These are phyloP conservation scores for Zalaria sp. DNA, from an alignment of 2,329 filamentous ascomycete species.

Conservation along the genomic window DNA sequence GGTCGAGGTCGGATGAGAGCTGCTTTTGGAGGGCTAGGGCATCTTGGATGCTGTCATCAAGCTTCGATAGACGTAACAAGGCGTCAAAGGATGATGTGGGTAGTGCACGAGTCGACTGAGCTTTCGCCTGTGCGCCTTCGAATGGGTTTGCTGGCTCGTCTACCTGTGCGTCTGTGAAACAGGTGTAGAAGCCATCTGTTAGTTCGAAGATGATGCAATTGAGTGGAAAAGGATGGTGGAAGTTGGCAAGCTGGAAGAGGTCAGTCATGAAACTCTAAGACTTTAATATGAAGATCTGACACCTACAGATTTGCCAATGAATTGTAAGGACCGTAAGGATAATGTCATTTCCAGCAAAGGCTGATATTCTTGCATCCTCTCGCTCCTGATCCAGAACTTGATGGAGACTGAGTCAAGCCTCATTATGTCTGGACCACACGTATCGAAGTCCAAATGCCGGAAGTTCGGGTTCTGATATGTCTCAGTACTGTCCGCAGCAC, in stretches of 20 bases:
- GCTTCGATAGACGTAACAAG: conserved; percentile 73
- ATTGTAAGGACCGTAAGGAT: conserved; percentile 60
- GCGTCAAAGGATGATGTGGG: conserved; percentile 72
- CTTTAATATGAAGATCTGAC: no score
- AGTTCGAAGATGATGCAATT: conserved; percentile 82
- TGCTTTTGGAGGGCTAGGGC: conserved; percentile 62
- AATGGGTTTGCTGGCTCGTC: conserved; percentile 18
- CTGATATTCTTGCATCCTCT: conserved; percentile 40
- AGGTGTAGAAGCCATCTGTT: conserved; percentile 72
- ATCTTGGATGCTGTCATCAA: conserved; percentile 86
- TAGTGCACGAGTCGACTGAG: conserved; percentile 30
- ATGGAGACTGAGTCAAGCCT: conserved; percentile 52
- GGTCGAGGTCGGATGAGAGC: conserved; percentile 65
- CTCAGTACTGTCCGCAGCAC: not conserved
- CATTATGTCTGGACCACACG: conserved; percentile 48
- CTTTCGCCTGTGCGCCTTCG: conserved; percentile 19
- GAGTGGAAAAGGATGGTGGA: conserved; percentile 59
- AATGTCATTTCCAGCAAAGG: conserved; percentile 60
- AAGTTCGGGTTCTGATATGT: conserved; percentile 62
- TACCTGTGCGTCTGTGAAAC: conserved; percentile 50
- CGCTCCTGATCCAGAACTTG: conserved; percentile 56
- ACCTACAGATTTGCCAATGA: conserved; percentile 48
- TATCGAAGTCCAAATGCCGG: conserved; percentile 62
- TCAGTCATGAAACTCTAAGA: not conserved
- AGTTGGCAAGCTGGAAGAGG: conserved; percentile 32